phyloP scores from a whole-genome alignment of 176 grass and related monocot genomes.

The Dactylis glomerata region DNA sequence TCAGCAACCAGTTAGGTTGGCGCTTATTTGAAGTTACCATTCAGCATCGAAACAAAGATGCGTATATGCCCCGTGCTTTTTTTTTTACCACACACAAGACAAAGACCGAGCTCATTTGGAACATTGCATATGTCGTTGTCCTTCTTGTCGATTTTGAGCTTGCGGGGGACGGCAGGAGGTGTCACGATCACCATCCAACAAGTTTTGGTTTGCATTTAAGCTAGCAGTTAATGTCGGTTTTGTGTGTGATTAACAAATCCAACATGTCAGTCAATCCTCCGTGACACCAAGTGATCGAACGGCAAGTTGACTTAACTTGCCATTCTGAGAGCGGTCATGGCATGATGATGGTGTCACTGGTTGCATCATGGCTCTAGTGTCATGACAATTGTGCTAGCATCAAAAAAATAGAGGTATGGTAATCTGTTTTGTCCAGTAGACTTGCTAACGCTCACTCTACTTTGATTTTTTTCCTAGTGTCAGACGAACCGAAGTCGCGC shows the following conservation, averaged over 20 bases:
- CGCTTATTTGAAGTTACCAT: not conserved
- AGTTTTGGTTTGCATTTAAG: not conserved
- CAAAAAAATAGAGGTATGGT: not conserved
- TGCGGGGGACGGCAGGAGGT: not conserved
- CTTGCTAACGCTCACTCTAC: not conserved
- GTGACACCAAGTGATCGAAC: not conserved
- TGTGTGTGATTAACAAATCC: constrained; percentile 4
- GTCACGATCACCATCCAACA: not conserved
- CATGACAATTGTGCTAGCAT: not conserved
- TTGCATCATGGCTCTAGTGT: not conserved
- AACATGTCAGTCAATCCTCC: constrained; percentile 10
- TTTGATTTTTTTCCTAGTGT: not conserved
- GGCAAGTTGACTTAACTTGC: not conserved
- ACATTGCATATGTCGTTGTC: not conserved
- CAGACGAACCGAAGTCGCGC: too few relatives aligned
- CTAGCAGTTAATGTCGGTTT: not conserved
- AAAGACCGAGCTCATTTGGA: not conserved
- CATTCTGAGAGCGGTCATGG: not conserved
- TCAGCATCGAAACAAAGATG: not conserved
- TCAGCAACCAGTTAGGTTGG: not conserved
- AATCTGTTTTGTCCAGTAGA: not conserved
- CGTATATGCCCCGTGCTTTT: not conserved
- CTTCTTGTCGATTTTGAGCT: not conserved
- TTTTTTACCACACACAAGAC: not conserved
- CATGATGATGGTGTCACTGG: not conserved